Evolutionary conservation across 2,329 filamentous ascomycete species (phyloP).

Genomic region (Penicillium sp.): DNA sequence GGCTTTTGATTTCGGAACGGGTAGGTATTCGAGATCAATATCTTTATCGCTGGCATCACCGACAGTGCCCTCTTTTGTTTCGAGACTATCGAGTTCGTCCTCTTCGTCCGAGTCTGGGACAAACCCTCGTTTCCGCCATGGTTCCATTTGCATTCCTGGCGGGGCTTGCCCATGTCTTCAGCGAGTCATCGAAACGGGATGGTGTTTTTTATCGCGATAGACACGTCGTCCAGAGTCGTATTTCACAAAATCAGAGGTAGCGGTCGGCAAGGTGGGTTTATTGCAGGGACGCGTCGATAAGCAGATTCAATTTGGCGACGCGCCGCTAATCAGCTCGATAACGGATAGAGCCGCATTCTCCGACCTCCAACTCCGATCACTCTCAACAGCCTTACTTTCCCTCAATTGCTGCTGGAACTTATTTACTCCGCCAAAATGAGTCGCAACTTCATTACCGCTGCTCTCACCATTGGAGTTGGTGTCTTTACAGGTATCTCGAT

Average conservation of each 20-base stretch:
- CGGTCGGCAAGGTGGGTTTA: background rate
- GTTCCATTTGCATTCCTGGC: slow-evolving; percentile 43
- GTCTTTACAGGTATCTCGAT: slow-evolving; percentile 37
- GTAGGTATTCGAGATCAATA: slow-evolving; percentile 20
- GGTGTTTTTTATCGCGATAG: background rate
- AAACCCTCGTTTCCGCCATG: slow-evolving; percentile 53
- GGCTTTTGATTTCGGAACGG: slow-evolving; percentile 7
- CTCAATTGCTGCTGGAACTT: background rate
- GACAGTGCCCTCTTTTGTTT: slow-evolving; percentile 13
- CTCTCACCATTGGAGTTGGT: slow-evolving; percentile 41
- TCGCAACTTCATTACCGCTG: slow-evolving; percentile 39
- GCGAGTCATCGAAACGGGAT: slow-evolving; percentile 23
- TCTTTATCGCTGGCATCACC: slow-evolving; percentile 7
- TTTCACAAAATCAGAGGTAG: background rate
- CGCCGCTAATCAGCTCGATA: slow-evolving; percentile 26
- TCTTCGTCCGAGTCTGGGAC: slow-evolving; percentile 54
- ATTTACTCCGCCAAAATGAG: slow-evolving; percentile 28
- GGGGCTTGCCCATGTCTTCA: slow-evolving; percentile 39
- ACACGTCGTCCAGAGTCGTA: background rate
- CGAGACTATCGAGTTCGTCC: slow-evolving; percentile 41
- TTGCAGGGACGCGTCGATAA: slow-evolving; percentile 1
- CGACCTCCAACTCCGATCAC: slow-evolving; percentile 13
- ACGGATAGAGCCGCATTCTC: slow-evolving; percentile 13
- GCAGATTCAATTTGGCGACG: slow-evolving; percentile 24
- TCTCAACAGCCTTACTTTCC: background rate